Evolutionary conservation across 768 basidiomycete genomes (phyloP), one percentile per base, ranked within the genome.

Genomic region (Russula emetica): DNA sequence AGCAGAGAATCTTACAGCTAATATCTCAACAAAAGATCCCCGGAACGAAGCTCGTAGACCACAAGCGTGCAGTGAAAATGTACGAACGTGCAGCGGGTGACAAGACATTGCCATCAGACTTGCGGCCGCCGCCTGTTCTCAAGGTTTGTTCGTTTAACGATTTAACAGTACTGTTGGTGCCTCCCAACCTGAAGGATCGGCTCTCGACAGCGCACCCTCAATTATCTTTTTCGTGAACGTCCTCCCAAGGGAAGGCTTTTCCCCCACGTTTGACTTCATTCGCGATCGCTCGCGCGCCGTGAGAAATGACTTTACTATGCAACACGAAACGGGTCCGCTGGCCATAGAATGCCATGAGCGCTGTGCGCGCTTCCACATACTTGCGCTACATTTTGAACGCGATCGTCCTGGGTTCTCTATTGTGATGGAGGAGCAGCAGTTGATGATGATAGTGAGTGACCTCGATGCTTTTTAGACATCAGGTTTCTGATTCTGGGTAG

Each of bases 21-120:
- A 84, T 77, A 58, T 64, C 65, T n/a, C 68, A 63, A 45, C 20
- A 10, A 45, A 50, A 90, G 88, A 85, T 88, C 61, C 86, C 88
- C 20, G 87, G 87, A 13, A 92, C 89, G n/a, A 91, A 87, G 71
- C 80, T 88, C 49, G 87, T 98, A 10, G 87, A 95, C 71, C 93
- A 93, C 67, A 78, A 79, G 45, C 86, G 87, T 56, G 95, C 95
- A 0, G 96, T 98, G 51, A 97, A 98, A 72, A 89, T 88, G 72
- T 99, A 94, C 74, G 92, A 96, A 73, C 89, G 96, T 22, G 94
- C 93, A 4, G 91, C 93, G 16, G 95, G 95, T 28, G 92, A 96
- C 78, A 90, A 95, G 75, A 86, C 85, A 0, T 71, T 97, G 0
- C 95, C 96, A 2, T 94, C 92, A 0, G 96, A 99, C 73, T 78